Percentiles rank a stretch among this genome's conserved stretches.
Conservation (phyloP, 1,284 basidiomycete genomes). For the Apiotrichum akiyoshidainum region DNA sequence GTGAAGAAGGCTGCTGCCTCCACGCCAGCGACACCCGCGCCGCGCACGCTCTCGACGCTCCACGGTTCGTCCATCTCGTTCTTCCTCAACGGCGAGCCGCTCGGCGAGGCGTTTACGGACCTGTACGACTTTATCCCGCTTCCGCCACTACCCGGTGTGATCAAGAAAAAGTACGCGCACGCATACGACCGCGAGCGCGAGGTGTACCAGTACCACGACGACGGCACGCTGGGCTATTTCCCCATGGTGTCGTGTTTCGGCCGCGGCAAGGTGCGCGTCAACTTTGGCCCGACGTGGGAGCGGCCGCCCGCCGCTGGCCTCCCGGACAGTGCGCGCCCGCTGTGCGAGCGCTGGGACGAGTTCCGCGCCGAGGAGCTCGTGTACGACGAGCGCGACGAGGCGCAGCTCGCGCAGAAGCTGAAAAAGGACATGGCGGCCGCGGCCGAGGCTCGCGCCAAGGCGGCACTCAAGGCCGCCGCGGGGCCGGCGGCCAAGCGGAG, state of each 20-base stretch:
- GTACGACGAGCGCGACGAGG: conserved; percentile 47
- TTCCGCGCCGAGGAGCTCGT: conserved; percentile 36
- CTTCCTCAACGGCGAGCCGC: conserved; percentile 85
- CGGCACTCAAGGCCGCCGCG: not conserved
- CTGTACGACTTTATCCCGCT: conserved; percentile 88
- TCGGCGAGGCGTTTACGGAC: conserved; percentile 81
- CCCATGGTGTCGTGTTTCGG: conserved; percentile 92
- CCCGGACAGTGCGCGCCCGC: conserved; percentile 22
- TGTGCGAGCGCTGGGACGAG: conserved; percentile 44
- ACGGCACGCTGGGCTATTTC: conserved; percentile 93
- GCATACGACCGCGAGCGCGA: conserved; percentile 30
- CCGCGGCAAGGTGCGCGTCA: conserved; percentile 76
- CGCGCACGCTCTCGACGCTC: conserved; percentile 61
- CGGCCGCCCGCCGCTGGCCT: conserved; percentile 58
- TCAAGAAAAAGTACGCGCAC: conserved; percentile 42
- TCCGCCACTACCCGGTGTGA: conserved; percentile 50
- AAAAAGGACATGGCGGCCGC: conserved; percentile 24
- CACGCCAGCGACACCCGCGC: not conserved
- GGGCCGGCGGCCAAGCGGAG: not conserved
- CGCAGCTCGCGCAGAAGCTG: conserved; percentile 24
- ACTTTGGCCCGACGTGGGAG: conserved; percentile 81
- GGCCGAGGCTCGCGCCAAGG: conserved; percentile 2
- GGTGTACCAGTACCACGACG: conserved; percentile 62
- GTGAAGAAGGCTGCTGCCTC: conserved; percentile 41
- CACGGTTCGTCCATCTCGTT: conserved; percentile 75